Evolutionary conservation across 2,329 filamentous ascomycete species (phyloP).

Genomic region (Aurifilum marmelostoma): DNA sequence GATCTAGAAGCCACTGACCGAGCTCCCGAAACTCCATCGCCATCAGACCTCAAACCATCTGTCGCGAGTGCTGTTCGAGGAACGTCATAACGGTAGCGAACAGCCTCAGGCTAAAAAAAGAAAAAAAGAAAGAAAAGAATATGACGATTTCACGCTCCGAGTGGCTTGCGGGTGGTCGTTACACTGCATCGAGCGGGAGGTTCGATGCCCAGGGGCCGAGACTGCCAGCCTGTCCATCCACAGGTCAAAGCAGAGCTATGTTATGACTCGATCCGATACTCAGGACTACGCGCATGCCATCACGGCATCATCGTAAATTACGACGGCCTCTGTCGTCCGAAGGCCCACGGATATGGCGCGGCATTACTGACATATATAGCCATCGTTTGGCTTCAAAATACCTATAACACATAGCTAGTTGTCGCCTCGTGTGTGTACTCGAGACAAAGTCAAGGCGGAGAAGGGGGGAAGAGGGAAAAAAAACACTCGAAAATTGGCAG

Average conservation of each 20-base stretch:
- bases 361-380: not conserved
- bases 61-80: not conserved
- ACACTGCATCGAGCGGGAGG: not conserved
- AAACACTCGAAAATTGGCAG: not conserved
- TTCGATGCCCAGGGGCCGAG: not conserved
- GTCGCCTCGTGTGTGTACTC: not conserved
- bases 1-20: not conserved
- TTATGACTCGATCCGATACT: not conserved
- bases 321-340: not conserved
- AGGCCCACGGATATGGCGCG: not conserved
- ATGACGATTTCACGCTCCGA: not conserved
- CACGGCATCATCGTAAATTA: not conserved
- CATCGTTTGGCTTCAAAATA: not conserved
- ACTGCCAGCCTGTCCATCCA: not conserved
- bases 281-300: not conserved
- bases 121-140: not conserved
- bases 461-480: no score
- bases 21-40: not conserved
- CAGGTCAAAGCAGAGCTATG: not conserved
- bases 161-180: not conserved
- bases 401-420: not conserved
- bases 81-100: not conserved
- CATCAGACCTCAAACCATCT: not conserved
- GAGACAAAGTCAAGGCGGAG: no score
- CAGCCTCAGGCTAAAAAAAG: not conserved